A percentile compares a stretch with the other conserved stretches of the same genome.
phyloP scores from a whole-genome alignment of 164 flowering plant genomes.

The Tetracentron sinense region DNA sequence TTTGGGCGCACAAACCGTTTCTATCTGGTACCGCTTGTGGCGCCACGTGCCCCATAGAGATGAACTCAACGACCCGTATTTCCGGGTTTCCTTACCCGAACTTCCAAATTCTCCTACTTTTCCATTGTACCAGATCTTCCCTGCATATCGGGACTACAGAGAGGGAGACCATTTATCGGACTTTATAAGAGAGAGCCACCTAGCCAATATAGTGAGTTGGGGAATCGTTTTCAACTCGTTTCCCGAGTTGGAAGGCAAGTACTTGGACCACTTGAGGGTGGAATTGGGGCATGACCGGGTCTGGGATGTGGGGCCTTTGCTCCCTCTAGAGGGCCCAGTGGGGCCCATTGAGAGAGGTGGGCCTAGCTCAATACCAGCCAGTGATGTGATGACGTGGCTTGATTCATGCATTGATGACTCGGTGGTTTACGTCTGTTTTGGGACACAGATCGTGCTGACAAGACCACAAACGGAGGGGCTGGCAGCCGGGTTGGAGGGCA shows the following conservation, averaged over 20 bases:
- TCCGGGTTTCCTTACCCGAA: slow-evolving; percentile 2
- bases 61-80: not conserved
- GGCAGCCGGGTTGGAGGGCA: slow-evolving; percentile 9
- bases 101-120: slow-evolving; percentile 25
- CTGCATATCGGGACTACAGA: slow-evolving; percentile 6
- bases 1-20: slow-evolving; percentile 19
- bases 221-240: slow-evolving; percentile 33
- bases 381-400: slow-evolving; percentile 29
- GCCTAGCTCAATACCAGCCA: not conserved
- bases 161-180: slow-evolving; percentile 15
- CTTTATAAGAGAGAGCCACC: slow-evolving; percentile 9
- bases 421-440: slow-evolving; percentile 43
- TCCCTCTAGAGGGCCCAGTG: slow-evolving; percentile 4
- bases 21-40: slow-evolving; percentile 12
- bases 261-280: slow-evolving; percentile 15
- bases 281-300: slow-evolving; percentile 22
- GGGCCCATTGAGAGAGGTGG: slow-evolving; percentile 10
- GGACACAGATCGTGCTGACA: slow-evolving; percentile 34
- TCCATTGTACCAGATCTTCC: slow-evolving; percentile 14
- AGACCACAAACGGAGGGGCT: slow-evolving; percentile 32
- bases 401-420: slow-evolving; percentile 34
- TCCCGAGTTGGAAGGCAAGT: slow-evolving; percentile 21
- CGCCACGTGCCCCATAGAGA: not conserved
- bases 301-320: slow-evolving; percentile 44
- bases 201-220: slow-evolving; percentile 27